Base-by-base conservation (phyloP, 495 filamentous ascomycete genomes). In the Annulohypoxylon bovei region DNA sequence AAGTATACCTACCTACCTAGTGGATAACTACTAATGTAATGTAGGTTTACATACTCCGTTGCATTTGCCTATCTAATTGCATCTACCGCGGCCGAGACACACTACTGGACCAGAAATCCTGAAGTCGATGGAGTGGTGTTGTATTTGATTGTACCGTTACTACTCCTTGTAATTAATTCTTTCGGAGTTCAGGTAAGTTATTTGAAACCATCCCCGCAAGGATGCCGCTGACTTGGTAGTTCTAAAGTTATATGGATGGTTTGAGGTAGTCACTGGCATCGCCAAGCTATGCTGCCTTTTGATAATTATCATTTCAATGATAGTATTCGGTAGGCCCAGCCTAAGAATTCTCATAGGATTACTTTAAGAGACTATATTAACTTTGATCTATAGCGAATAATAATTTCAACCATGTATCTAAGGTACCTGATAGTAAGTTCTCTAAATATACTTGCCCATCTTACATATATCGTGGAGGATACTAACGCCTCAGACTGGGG, bases 1-100 rank as follows among this genome's bases (percentile, higher is more conserved):
- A 9, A 2, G 30, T 18, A 47, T 7, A n/a, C n/a, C n/a, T n/a
- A n/a, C n/a, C n/a, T n/a, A n/a, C n/a, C n/a, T n/a, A n/a, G n/a
- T n/a, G n/a, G n/a, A n/a, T n/a, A 20, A 20, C 4, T 28, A n/a
- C 64, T 72, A 5, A 67, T 40, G 12, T 37, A 46, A 6, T 14
- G 7, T 42, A 85, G 82, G 83, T 80, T 85, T 57, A 79, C 80
- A 0, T 85, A 81, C 50, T 78, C 83, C 0, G 74, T 82, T 14
- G 76, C 70, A 1, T 84, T 81, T 52, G 77, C 81, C 0, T 76
- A 80, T 0, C 59, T 81, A n/a, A 77, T 85, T 14, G 76, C 81
- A 2, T 73, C 79, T 1, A 71, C 78, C 2, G 81, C 82, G 4
- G 79, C 71, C 0, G 78, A 80, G 46, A 63, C 81, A 25, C 68